Conservation (phyloP, 2,329 filamentous ascomycete genomes). For the Neoarthrinium moseri region DNA sequence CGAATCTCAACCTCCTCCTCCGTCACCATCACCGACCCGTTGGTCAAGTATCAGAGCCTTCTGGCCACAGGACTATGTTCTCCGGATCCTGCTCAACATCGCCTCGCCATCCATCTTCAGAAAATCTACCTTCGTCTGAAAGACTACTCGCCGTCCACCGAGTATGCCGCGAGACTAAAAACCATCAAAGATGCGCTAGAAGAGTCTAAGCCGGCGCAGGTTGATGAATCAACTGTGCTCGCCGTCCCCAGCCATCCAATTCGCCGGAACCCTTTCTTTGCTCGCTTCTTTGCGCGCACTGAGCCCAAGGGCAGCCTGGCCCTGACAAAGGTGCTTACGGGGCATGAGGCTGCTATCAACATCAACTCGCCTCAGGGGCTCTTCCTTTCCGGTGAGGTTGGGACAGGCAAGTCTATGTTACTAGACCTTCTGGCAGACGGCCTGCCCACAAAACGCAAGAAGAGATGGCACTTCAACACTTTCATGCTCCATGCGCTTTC, state of each 20-base stretch:
- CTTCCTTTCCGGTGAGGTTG: constrained; percentile 78
- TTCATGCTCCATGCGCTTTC: constrained; percentile 81
- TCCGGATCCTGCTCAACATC: constrained; percentile 71
- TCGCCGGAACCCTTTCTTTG: constrained; percentile 57
- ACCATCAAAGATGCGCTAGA: constrained; percentile 53
- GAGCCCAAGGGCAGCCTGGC: constrained; percentile 60
- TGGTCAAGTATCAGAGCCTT: constrained; percentile 73
- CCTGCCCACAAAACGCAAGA: constrained; percentile 70
- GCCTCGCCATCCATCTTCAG: constrained; percentile 72
- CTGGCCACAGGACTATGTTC: constrained; percentile 64
- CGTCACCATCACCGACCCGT: constrained; percentile 66
- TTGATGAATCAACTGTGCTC: constrained; percentile 35
- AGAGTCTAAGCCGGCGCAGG: constrained; percentile 23
- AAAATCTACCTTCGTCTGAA: constrained; percentile 74
- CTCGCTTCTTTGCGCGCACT: constrained; percentile 55
- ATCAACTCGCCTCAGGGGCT: constrained; percentile 73
- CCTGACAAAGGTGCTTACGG: constrained; percentile 66
- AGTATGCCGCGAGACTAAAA: constrained; percentile 66
- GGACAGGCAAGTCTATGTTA: constrained; percentile 84
- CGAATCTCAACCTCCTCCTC: constrained; percentile 41
- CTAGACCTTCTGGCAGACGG: constrained; percentile 78
- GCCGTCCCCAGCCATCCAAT: constrained; percentile 55
- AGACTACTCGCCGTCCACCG: constrained; percentile 71
- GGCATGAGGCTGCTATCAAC: constrained; percentile 68
- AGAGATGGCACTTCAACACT: constrained; percentile 79